These are phyloP conservation scores for Phaeotremella skinneri DNA, from an alignment of 768 basidiomycete species.

Conservation along the genomic window DNA sequence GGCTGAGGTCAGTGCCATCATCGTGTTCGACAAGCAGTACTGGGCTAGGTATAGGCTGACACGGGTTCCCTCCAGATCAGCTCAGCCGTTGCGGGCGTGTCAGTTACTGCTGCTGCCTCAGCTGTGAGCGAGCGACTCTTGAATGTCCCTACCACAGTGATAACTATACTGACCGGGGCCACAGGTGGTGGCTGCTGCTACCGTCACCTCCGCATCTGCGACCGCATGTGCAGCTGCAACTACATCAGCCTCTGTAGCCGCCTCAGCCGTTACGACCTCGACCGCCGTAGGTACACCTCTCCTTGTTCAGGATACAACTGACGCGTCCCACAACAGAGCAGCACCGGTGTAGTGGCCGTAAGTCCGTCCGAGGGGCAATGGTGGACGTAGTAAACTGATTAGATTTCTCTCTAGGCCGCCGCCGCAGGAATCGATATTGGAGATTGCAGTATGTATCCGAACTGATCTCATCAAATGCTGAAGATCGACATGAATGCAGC, in stretches of 20 bases:
- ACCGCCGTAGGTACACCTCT: not conserved
- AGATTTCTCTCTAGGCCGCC: not conserved
- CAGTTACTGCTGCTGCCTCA: constrained; percentile 5
- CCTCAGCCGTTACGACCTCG: constrained; percentile 14
- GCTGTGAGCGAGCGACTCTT: not conserved
- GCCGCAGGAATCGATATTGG: constrained; percentile 32
- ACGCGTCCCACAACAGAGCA: no score
- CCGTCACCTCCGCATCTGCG: not conserved
- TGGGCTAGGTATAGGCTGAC: no score
- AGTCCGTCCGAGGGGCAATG: no score
- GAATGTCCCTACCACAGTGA: constrained; percentile 5
- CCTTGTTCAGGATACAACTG: no score
- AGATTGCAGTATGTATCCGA: constrained; percentile 16
- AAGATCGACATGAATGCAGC: constrained; percentile 4
- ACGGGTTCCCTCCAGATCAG: no score
- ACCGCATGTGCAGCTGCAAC: constrained; percentile 21
- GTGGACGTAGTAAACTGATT: no score
- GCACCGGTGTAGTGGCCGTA: no score
- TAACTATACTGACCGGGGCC: constrained; percentile 4
- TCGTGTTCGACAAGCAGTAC: no score
- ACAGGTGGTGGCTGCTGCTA: not conserved
- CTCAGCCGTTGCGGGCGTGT: constrained; percentile 51
- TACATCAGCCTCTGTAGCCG: constrained; percentile 22
- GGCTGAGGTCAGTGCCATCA: constrained; percentile 6
- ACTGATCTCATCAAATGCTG: not conserved